Conservation (phyloP, 495 filamentous ascomycete species). For the Halenospora varia region DNA sequence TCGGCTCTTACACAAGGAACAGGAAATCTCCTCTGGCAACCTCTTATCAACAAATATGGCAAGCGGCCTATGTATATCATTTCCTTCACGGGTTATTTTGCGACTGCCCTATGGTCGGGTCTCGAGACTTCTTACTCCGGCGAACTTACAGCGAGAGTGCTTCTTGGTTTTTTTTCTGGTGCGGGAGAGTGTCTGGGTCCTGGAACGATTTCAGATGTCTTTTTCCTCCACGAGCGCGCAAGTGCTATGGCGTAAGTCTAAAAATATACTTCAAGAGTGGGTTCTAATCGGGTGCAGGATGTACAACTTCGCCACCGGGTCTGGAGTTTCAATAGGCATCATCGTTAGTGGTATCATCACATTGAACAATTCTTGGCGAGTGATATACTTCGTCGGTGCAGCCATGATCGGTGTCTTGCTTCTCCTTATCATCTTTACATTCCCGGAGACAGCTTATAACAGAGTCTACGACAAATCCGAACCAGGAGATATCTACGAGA, state of each 20-base stretch:
- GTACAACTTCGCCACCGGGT: constrained; percentile 41
- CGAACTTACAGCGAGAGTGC: constrained; percentile 38
- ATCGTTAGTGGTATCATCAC: constrained; percentile 44
- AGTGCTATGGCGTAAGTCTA: constrained; percentile 30
- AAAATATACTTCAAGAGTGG: neutral
- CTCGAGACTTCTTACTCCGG: constrained; percentile 35
- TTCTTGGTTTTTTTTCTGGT: constrained; percentile 45
- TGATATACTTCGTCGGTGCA: constrained; percentile 43
- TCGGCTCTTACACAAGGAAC: constrained; percentile 44
- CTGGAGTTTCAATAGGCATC: constrained; percentile 37
- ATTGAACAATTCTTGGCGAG: constrained; percentile 40
- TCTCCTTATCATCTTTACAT: constrained; percentile 41
- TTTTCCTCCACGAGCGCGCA: constrained; percentile 53
- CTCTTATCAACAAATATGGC: constrained; percentile 50
- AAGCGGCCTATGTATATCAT: constrained; percentile 48
- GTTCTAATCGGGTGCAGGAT: constrained; percentile 24
- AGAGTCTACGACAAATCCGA: neutral
- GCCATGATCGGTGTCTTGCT: constrained; percentile 40
- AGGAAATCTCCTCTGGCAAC: constrained; percentile 52
- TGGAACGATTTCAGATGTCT: constrained; percentile 48
- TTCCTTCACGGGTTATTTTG: constrained; percentile 42
- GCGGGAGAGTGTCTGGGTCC: constrained; percentile 46
- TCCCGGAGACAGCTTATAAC: constrained; percentile 39
- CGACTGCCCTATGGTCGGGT: constrained; percentile 41
- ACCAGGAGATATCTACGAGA: constrained; percentile 2